Percentiles rank a stretch among this genome's conserved stretches.
Evolutionary conservation across 495 filamentous ascomycete genomes (phyloP).

Genomic region (Aspergillus steynii): DNA sequence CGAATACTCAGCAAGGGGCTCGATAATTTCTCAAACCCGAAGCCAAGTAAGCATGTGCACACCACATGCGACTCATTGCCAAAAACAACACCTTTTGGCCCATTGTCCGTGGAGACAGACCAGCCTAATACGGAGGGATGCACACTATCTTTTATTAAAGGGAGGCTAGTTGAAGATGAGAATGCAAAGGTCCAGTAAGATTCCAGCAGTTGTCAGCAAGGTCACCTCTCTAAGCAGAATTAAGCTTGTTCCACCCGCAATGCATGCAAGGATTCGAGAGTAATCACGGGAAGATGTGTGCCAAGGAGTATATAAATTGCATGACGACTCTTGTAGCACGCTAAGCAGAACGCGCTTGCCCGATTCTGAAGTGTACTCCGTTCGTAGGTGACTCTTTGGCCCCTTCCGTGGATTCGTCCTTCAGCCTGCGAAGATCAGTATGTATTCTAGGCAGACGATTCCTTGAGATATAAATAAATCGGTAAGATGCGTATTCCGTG

Average conservation of each 20-base stretch:
- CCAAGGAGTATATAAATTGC: neutral
- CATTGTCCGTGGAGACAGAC: no score
- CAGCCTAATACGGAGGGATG: no score
- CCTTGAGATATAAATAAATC: neutral
- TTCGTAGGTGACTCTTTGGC: neutral
- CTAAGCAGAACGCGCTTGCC: neutral
- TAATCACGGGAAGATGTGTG: neutral
- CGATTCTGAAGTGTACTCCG: neutral
- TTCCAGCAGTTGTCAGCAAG: neutral
- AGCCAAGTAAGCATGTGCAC: neutral
- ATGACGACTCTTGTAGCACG: neutral
- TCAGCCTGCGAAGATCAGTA: neutral
- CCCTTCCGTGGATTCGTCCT: neutral
- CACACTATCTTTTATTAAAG: no score
- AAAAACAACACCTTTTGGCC: neutral
- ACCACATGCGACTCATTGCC: neutral
- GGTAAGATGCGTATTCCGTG: no score
- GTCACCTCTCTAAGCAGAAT: neutral
- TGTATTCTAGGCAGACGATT: neutral
- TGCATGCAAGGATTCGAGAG: neutral
- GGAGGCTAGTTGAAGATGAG: neutral
- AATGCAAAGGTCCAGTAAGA: neutral
- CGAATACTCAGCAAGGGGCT: neutral
- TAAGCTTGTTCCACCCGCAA: neutral
- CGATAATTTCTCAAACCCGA: neutral